These are phyloP conservation scores for Limnanthes douglasii DNA, from an alignment of 345 rosid genomes.

Conservation along the genomic window DNA sequence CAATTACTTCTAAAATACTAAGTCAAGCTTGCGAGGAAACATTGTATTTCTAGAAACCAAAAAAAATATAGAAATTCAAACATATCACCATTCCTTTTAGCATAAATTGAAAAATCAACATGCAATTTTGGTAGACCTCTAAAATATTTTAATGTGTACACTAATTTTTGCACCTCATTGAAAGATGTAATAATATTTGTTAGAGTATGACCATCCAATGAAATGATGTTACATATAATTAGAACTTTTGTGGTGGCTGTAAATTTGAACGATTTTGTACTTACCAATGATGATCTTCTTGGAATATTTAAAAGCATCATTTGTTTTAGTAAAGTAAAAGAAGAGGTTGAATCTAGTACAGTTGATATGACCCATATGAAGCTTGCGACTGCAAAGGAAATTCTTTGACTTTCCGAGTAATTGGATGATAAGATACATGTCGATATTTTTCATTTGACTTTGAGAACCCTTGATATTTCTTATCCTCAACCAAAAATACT, in stretches of 20 bases:
- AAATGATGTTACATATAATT: constrained; percentile 77
- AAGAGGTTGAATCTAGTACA: constrained; percentile 59
- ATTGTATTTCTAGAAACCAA: constrained; percentile 69
- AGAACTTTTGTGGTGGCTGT: constrained; percentile 88
- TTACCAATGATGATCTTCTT: constrained; percentile 51
- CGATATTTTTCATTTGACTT: constrained; percentile 61
- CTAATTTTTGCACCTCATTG: constrained; percentile 89
- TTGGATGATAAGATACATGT: constrained; percentile 88
- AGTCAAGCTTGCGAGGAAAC: constrained; percentile 86
- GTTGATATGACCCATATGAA: constrained; percentile 82
- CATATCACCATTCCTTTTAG: constrained; percentile 58
- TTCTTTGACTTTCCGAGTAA: constrained; percentile 70
- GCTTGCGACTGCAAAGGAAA: constrained; percentile 92
- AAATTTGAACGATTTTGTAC: too few species aligned
- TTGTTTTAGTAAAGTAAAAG: constrained; percentile 58
- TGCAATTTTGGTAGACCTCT: constrained; percentile 62
- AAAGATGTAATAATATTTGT: constrained; percentile 52
- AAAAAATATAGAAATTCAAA: constrained; percentile 76
- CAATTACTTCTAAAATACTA: constrained; percentile 41
- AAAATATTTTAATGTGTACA: constrained; percentile 49
- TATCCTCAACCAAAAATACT: constrained; percentile 62
- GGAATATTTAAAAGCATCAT: constrained; percentile 50
- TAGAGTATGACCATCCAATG: constrained; percentile 62
- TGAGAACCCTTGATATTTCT: constrained; percentile 58
- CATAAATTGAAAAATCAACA: constrained; percentile 46